Base-by-base conservation (phyloP, 306 rosid species). In the Cucurbita argyrosperma region DNA sequence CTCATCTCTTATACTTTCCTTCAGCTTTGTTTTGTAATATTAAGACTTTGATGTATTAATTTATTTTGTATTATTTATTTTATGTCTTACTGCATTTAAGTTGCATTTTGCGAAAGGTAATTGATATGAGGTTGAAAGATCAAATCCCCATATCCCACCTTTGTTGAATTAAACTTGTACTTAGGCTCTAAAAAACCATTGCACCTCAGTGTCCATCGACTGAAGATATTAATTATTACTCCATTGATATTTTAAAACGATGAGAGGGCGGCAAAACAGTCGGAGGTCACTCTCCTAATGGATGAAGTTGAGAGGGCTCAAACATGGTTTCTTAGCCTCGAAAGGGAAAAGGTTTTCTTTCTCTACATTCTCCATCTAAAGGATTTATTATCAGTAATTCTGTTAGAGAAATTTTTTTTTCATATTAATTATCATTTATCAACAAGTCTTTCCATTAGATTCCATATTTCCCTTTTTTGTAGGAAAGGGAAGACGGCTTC, bases 251-350 rank as follows among this genome's bases (percentile, higher is more conserved):
- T 76, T 76, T 75, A 85, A 93, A 96, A 90, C 0, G 98, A 93
- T 85, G 97, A 90, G 66, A 81, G 80, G 78, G 98, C 96, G 76
- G 83, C 94, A 71, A 93, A 93, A 83, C 97, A 93, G 76, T 88
- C 97, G 12, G 99, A 94, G 84, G 95, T 90, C 76, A 82, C 13
- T 78, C 97, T 91, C 79, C 82, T 91, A 71, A 85, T 82, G 89
- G 91, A 87, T 74, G 90, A 87, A 80, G 88, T 87, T 50, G 90
- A 87, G 79, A 79, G 88, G 65, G 88, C 90, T 39, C 88, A 87
- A 62, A 84, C 88, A 76, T 79, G 90, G 74, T 88, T 87, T 77
- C 84, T 80, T 67, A 87, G 88, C 66, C 88, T 87, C 74, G 90
- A 87, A 85, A 79, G 88, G 71, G 90, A 87, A 80, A 87, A 87